phyloP scores from a whole-genome alignment of 495 filamentous ascomycete genomes.

The Annulohypoxylon stygium region DNA sequence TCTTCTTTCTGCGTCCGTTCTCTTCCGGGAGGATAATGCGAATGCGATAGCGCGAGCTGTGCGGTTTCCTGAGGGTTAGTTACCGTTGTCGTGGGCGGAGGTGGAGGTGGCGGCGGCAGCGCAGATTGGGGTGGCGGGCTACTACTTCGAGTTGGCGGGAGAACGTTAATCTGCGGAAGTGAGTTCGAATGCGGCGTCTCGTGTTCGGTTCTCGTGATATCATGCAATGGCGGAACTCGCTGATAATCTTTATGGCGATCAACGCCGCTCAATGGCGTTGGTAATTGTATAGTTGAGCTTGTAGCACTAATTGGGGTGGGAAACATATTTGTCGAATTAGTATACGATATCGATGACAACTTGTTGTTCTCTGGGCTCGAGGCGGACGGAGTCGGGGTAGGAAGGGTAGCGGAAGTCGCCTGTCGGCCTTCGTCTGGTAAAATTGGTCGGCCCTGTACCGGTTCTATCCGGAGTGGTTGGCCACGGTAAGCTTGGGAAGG shows the following conservation, averaged over 20 bases:
- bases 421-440: constrained; percentile 64
- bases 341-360: constrained; percentile 65
- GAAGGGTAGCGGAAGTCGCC: constrained; percentile 62
- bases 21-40: constrained; percentile 58
- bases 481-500: constrained; percentile 65
- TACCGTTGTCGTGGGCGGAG: constrained; percentile 43
- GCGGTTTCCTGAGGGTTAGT: constrained; percentile 69
- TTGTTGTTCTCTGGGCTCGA: constrained; percentile 68
- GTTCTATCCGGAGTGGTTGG: constrained; percentile 67
- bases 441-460: constrained; percentile 64
- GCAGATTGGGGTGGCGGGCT: constrained; percentile 54
- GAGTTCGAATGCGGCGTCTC: constrained; percentile 53
- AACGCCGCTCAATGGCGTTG: constrained; percentile 52
- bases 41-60: constrained; percentile 69
- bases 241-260: constrained; percentile 64
- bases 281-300: constrained; percentile 60
- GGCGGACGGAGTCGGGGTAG: constrained; percentile 59
- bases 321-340: constrained; percentile 59
- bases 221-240: constrained; percentile 67
- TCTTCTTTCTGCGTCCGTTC: constrained; percentile 86
- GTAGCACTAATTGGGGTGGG: constrained; percentile 68
- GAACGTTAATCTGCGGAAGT: constrained; percentile 59
- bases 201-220: constrained; percentile 63
- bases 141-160: constrained; percentile 63
- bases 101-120: constrained; percentile 50